Percentiles rank a stretch among this genome's conserved stretches.
Evolutionary conservation across 257 asterid species (phyloP).

Genomic region (Nicotiana attenuata): DNA sequence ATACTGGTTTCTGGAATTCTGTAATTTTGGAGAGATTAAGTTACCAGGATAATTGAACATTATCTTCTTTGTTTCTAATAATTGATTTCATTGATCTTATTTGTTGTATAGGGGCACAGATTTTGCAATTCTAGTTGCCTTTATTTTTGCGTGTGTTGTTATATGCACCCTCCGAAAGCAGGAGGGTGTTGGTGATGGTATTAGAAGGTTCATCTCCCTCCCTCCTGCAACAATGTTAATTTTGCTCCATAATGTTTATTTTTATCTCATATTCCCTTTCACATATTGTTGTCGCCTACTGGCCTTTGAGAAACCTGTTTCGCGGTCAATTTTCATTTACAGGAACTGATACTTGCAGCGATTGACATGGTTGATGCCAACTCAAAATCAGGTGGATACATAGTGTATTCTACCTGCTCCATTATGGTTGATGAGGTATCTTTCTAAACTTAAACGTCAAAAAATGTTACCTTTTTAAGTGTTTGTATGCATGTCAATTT

Average conservation of each 20-base stretch:
- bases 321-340: conserved; percentile 7
- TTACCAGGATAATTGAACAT: neutral
- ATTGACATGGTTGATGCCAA: conserved; percentile 94
- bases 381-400: conserved; percentile 91
- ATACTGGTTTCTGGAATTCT: neutral
- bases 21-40: neutral
- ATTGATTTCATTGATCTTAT: neutral
- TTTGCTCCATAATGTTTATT: neutral
- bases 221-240: neutral
- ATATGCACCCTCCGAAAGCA: neutral
- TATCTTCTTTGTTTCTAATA: neutral
- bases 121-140: neutral
- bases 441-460: neutral
- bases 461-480: neutral
- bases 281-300: neutral
- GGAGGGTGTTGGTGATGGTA: conserved; percentile 8
- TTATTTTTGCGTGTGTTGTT: neutral
- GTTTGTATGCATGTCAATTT: neutral
- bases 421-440: conserved; percentile 91
- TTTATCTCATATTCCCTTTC: neutral
- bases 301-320: neutral
- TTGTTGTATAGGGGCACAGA: neutral
- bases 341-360: conserved; percentile 92
- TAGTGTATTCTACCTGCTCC: conserved; percentile 92
- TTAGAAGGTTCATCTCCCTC: neutral